Conservation (phyloP, 495 filamentous ascomycete species). For the Aspergillus carlsbadensis region DNA sequence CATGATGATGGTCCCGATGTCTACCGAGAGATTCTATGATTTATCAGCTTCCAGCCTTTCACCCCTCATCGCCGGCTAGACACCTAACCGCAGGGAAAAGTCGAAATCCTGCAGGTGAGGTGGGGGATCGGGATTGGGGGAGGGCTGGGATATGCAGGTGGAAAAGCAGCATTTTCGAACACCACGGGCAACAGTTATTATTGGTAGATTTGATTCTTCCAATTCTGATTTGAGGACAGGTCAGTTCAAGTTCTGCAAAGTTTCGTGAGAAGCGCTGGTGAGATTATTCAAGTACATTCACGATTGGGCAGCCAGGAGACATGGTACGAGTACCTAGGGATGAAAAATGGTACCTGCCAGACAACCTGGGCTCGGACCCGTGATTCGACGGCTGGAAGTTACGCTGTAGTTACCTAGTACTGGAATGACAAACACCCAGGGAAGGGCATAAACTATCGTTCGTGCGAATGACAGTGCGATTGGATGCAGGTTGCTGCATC, state of each 20-base stretch:
- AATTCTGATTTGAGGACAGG: too few species aligned
- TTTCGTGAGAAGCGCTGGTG: too few species aligned
- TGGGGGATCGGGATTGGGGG: neutral
- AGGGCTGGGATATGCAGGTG: too few species aligned
- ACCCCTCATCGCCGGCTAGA: neutral
- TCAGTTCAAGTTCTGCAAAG: too few species aligned
- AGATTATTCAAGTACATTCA: too few species aligned
- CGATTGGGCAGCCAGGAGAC: neutral
- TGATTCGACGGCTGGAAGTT: too few species aligned
- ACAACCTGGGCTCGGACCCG: neutral
- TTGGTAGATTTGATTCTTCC: neutral
- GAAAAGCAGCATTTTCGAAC: slow-evolving; percentile 6
- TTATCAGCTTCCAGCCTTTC: too few species aligned
- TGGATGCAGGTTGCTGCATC: slow-evolving; percentile 12
- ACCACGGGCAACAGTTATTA: neutral
- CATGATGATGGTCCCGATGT: too few species aligned
- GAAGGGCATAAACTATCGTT: neutral
- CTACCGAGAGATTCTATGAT: too few species aligned
- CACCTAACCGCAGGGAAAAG: neutral
- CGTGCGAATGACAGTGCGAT: slow-evolving; percentile 2
- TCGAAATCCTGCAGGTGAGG: neutral
- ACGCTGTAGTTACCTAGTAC: too few species aligned
- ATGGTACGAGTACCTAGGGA: neutral
- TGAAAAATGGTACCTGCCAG: slow-evolving; percentile 1
- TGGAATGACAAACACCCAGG: too few species aligned